Evolutionary conservation across 2,329 filamentous ascomycete species (phyloP), one percentile per base, ranked within the genome.

Genomic region (Apiospora aurea): DNA sequence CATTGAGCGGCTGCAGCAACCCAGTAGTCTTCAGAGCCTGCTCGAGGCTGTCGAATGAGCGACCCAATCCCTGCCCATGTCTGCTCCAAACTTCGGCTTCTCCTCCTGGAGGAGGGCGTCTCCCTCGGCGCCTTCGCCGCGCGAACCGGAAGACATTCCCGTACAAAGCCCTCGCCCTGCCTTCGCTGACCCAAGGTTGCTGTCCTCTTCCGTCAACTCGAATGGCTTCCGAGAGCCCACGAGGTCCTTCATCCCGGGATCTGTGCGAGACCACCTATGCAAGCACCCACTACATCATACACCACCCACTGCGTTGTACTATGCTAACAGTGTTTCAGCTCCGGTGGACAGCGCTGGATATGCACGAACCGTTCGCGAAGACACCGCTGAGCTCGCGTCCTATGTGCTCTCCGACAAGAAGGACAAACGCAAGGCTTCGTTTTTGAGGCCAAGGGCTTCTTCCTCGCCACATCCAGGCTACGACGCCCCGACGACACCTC

Each of bases 361-460:
- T 81, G 93, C 94, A 46, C 90, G 91, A 72, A 93, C 91, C 75
- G 92, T 97, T 53, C 92, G 95, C 75, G 92, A 96, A 82, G 92
- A 96, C 79, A 97, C 95, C 2, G 94, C 94, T 69, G 94, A 97
- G 82, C 87, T 97, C 71, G 95, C 95, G 61, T 94, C 90, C 24
- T 94, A 95, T 80, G 91, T 94, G 69, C 87, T 97, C 41, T 92
- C 92, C 51, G 90, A 93, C 76, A 87, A 87, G 76, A 83, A 86
- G 72, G 80, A 83, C 72, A 80, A 80, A 44, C 83, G 81, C 61
- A 84, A 80, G 73, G 82, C 85, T 5, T 83, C 84, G 13, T 87
- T 90, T 72, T 81, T 89, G 64, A 76, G 77, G 46, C 82, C 80
- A 67, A 80, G 80, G 71, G 81, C 80, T 66, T 82, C 83, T 24